Evolutionary conservation across 805 yeast species (phyloP).

Genomic region (Wickerhamomyces sydowiorum): DNA sequence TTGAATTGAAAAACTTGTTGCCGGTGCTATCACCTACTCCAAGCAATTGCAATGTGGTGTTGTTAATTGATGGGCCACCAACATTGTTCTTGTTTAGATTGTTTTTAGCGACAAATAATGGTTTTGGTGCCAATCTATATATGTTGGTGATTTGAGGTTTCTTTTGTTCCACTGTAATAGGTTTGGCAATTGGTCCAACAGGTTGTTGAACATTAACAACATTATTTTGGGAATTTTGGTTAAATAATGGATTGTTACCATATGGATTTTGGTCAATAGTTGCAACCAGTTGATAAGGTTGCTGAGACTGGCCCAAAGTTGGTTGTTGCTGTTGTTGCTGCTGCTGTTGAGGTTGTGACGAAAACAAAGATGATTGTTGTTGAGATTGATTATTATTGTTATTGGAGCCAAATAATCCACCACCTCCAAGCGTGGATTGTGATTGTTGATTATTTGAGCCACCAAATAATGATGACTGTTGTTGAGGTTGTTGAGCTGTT

Average conservation of each 20-base stretch:
- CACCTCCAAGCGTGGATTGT: constrained; percentile 13
- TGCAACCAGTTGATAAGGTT: constrained; percentile 21
- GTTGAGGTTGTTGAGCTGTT: constrained; percentile 2
- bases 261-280: constrained; percentile 59
- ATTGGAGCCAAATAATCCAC: constrained; percentile 26
- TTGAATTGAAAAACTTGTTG: constrained; percentile 32
- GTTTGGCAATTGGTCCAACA: constrained; percentile 40
- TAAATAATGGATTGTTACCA: constrained; percentile 70
- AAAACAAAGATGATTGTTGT: constrained; percentile 13
- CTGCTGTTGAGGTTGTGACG: constrained; percentile 11
- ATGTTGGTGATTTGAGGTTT: constrained; percentile 55
- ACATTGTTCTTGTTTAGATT: constrained; percentile 1
- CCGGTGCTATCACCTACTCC: background rate
- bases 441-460: constrained; percentile 20
- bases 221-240: constrained; percentile 27
- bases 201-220: constrained; percentile 31
- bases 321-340: constrained; percentile 10
- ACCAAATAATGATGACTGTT: constrained; percentile 28
- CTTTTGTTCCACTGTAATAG: constrained; percentile 46
- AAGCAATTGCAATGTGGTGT: constrained; percentile 4
- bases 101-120: constrained; percentile 35
- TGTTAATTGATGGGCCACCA: background rate
- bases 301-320: constrained; percentile 24
- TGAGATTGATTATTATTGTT: constrained; percentile 4
- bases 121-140: constrained; percentile 60